Percentiles rank a stretch among this genome's conserved stretches.
These are phyloP conservation scores for Hemisphaericaspora xylanilytica DNA, from an alignment of 1,139 yeast genomes.

Conservation along the genomic window DNA sequence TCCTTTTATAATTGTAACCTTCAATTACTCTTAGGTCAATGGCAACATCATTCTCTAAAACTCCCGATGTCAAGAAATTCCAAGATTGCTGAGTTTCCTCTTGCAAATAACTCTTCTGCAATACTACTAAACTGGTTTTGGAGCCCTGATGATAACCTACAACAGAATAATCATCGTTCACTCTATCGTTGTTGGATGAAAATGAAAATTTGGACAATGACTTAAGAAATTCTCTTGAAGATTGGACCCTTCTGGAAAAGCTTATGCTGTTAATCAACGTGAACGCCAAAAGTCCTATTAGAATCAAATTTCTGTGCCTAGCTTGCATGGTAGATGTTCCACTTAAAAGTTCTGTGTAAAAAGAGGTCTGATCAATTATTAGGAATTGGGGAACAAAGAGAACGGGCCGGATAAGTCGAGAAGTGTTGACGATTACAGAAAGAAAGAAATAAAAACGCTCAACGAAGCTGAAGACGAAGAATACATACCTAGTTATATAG, in stretches of 20 bases:
- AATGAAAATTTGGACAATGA: conserved; percentile 1
- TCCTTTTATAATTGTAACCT: conserved; percentile 22
- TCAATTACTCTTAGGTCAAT: conserved; percentile 17
- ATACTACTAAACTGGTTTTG: conserved; percentile 16
- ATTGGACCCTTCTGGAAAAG: background rate
- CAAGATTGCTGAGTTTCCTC: conserved; percentile 15
- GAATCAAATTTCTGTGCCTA: background rate
- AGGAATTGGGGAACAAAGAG: no score
- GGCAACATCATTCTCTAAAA: conserved; percentile 12
- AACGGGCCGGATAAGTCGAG: no score
- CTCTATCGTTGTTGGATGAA: conserved; percentile 6
- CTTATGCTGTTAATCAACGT: background rate
- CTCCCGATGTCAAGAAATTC: conserved; percentile 11
- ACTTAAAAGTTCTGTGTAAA: no score
- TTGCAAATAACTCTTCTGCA: conserved; percentile 15
- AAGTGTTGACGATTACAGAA: no score
- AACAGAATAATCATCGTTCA: conserved; percentile 12
- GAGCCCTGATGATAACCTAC: conserved; percentile 19
- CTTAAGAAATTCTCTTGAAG: background rate
- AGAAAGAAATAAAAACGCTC: no score
- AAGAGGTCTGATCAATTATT: no score
- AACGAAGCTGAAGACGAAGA: no score
- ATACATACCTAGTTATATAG: no score
- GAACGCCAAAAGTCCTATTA: background rate
- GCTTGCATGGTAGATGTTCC: conserved; percentile 1